Base-by-base conservation (phyloP, 495 filamentous ascomycete genomes). In the Talaromyces thailandensis region DNA sequence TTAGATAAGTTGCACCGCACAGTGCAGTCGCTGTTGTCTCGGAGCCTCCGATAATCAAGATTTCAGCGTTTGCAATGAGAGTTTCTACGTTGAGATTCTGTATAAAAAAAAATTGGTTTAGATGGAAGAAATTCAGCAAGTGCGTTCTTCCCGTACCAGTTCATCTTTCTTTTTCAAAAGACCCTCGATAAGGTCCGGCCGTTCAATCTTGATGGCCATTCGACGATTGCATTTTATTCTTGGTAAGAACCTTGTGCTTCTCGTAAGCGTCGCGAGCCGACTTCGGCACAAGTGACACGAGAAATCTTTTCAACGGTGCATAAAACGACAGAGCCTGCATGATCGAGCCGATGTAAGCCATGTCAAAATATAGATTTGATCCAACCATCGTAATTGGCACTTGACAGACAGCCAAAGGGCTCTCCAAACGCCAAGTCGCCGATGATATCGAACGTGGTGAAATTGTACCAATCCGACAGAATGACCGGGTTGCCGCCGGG, bases 21-120 rank as follows among this genome's bases (percentile, higher is more conserved):
- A 90, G 69, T 3, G 81, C 58, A 0, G 85, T 84, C 1, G 85
- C 84, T 1, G 84, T 84, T 2, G 86, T 87, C 62, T 88, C 85
- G 0, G 80, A 82, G 11, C 84, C 83, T 18, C 73, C 83, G n/a
- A 82, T 77, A 26, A 84, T 73, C 16, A 75, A 51, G n/a, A 69
- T 69, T 12, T 68, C 69, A 14, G 71, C 76, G 62, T 81, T 82
- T 6, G 68, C 62, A 16, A 70, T 67, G 0, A 82, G 67, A 26
- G 77, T 67, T 18, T 74, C 73, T 14, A 78, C 63, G 14, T 64
- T 71, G 14, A 80, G 66, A 6, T 75, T 72, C 69, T 82, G 52
- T 12, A 23, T 14, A 6, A 8, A 61, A n/a, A n/a, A n/a, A n/a
- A n/a, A n/a, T n/a, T 0, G 52, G 56, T 24, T 53, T 29, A 18